Base-by-base conservation (phyloP, 2,329 filamentous ascomycete species). In the Pochonia chlamydosporia region DNA sequence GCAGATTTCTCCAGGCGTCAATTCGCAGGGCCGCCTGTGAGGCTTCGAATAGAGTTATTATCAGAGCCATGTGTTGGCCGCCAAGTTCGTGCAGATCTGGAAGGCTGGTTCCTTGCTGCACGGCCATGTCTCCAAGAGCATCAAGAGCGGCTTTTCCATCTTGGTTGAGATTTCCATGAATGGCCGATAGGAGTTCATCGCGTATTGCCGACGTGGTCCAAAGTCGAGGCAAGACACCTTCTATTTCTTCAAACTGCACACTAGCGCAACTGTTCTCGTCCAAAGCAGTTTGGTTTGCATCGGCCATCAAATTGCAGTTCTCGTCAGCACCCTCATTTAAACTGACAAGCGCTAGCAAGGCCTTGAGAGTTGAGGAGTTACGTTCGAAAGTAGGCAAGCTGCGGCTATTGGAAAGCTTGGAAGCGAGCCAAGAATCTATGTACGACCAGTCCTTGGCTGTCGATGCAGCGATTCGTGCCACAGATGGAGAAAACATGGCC, bases 371-470 rank as follows among this genome's bases (percentile, higher is more conserved):
- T 40, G 92, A 87, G 25, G 85, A 76, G 61, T 93, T 96, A 58
- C 89, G 84, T 69, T 97, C 92, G 64, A 96, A 96, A 1, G 74
- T 62, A 0, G 89, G 90, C 0, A 84, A 70, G 0, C 76, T 63
- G 40, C 78, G 79, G 25, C 79, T 77, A 39, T 76, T 74, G 56
- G 75, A 74, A 56, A 87, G 87, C 60, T 87, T 87, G 49, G 79
- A 76, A 40, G 76, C 73, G 10, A 96, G 80, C 91, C 92, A 97
- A 57, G 74, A 73, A 66, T 95, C 89, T 56, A 96, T 79, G 55
- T 87, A 89, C 47, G 83, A 84, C 92, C 92, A 97, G 67, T 96
- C 91, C 62, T 92, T 91, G 40, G 89, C 87, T 52, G 87, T 83
- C 11, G 87, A 86, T 52, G 87, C 86, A 55, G 89, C 87, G 51